Percentiles rank a stretch among this genome's conserved stretches.
Conservation (phyloP, 2,329 filamentous ascomycete genomes). For the Fulvia fulva region DNA sequence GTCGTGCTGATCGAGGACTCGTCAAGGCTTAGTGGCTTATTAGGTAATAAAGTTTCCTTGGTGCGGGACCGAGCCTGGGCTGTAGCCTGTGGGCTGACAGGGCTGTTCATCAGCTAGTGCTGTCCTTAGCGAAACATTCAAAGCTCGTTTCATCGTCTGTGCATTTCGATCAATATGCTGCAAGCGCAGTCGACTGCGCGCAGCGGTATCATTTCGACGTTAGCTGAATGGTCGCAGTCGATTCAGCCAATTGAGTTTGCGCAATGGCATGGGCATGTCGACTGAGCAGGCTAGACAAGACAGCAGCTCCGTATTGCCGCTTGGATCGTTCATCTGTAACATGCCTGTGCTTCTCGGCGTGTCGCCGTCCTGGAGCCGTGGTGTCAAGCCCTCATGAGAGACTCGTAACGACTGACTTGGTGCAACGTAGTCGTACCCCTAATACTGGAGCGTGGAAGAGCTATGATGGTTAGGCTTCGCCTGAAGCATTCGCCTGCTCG, state of each 20-base stretch:
- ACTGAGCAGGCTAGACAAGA: background rate
- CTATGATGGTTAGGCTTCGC: background rate
- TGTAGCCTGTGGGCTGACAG: too few relatives aligned
- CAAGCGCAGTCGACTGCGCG: background rate
- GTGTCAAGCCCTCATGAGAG: background rate
- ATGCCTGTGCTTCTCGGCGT: slow-evolving; percentile 3
- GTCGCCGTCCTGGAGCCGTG: background rate
- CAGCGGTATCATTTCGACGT: background rate
- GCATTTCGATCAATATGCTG: background rate
- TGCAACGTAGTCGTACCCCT: background rate
- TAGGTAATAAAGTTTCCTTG: too few relatives aligned
- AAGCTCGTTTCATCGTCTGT: too few relatives aligned
- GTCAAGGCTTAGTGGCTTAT: too few relatives aligned
- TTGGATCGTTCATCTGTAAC: background rate
- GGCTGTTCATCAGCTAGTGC: too few relatives aligned
- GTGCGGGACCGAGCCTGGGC: too few relatives aligned
- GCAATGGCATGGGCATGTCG: background rate
- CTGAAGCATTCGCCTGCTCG: background rate
- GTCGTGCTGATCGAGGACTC: background rate
- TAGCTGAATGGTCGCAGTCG: background rate
- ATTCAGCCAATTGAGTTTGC: background rate
- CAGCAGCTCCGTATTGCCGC: background rate
- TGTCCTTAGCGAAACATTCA: too few relatives aligned
- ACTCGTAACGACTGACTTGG: background rate
- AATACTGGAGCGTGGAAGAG: background rate